phyloP scores from a whole-genome alignment of 768 basidiomycete genomes.

The Tulasnella sp. region DNA sequence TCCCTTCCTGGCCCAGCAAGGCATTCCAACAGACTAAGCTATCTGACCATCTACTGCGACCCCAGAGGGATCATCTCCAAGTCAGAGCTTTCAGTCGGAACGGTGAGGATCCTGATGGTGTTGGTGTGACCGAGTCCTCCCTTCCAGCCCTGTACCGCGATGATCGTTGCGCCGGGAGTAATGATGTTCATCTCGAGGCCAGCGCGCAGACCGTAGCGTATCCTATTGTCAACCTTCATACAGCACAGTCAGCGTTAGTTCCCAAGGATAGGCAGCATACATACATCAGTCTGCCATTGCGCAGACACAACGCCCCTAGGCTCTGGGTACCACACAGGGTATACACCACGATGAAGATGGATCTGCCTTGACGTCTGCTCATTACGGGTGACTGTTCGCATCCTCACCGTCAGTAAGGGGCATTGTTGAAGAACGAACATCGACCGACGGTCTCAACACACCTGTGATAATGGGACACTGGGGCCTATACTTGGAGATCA shows the following conservation, averaged over 20 bases:
- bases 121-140: constrained; percentile 94
- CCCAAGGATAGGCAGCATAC: constrained; percentile 24
- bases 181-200: constrained; percentile 80
- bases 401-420: background rate
- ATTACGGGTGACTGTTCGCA: constrained; percentile 77
- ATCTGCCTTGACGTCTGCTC: constrained; percentile 92
- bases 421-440: background rate
- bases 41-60: too few relatives aligned
- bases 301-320: constrained; percentile 77
- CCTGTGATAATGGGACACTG: constrained; percentile 89
- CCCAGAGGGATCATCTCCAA: constrained; percentile 59
- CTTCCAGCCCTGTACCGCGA: constrained; percentile 99
- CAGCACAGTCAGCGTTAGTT: background rate
- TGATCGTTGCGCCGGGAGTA: constrained; percentile 75
- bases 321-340: constrained; percentile 94
- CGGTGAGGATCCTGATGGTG: constrained; percentile 72
- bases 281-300: constrained; percentile 97
- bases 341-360: constrained; percentile 92
- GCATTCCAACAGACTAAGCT: constrained; percentile 9
- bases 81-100: constrained; percentile 73
- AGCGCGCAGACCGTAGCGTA: constrained; percentile 65
- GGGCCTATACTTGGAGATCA: constrained; percentile 95
- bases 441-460: constrained; percentile 30
- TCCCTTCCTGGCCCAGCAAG: too few relatives aligned
- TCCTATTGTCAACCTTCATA: constrained; percentile 25